Evolutionary conservation across 164 flowering plant genomes (phyloP).

Genomic region (Berberis vulgaris): DNA sequence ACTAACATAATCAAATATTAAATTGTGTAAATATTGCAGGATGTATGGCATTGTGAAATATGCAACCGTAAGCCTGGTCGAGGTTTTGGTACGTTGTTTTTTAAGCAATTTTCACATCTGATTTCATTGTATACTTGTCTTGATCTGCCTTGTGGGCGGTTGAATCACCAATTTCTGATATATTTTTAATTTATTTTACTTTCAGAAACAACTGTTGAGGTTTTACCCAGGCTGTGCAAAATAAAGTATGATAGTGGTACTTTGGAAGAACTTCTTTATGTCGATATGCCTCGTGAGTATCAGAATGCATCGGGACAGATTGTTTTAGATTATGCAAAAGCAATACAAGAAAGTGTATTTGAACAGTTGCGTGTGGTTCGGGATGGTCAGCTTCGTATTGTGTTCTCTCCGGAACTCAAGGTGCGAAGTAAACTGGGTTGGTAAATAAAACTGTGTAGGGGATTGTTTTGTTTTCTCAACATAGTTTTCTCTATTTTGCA

Average conservation of each 20-base stretch:
- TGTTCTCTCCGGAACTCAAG: constrained; percentile 91
- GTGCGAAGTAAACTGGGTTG: constrained; percentile 20
- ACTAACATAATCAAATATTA: neutral
- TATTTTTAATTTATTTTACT: neutral
- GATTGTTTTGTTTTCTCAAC: neutral
- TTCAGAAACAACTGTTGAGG: constrained; percentile 96
- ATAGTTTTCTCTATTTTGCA: constrained; percentile 1
- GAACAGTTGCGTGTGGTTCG: constrained; percentile 98
- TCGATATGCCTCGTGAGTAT: constrained; percentile 95
- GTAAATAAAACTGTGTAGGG: neutral
- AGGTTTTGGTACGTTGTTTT: constrained; percentile 75
- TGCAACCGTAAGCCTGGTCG: constrained; percentile 98
- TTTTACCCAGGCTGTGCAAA: constrained; percentile 92
- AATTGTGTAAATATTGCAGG: constrained; percentile 39
- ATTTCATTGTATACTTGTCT: neutral
- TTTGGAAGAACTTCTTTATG: constrained; percentile 92
- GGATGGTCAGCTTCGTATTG: constrained; percentile 95
- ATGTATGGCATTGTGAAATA: constrained; percentile 99
- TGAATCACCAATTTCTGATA: constrained; percentile 4
- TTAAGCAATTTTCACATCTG: neutral
- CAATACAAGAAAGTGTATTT: constrained; percentile 98
- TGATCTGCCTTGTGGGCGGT: neutral
- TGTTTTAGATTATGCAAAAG: constrained; percentile 95
- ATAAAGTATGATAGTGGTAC: constrained; percentile 99
- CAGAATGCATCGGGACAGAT: constrained; percentile 90